Evolutionary conservation across 106 monocot genomes (phyloP), one percentile per base, ranked within the genome.

Genomic region (Triglochin maritima): DNA sequence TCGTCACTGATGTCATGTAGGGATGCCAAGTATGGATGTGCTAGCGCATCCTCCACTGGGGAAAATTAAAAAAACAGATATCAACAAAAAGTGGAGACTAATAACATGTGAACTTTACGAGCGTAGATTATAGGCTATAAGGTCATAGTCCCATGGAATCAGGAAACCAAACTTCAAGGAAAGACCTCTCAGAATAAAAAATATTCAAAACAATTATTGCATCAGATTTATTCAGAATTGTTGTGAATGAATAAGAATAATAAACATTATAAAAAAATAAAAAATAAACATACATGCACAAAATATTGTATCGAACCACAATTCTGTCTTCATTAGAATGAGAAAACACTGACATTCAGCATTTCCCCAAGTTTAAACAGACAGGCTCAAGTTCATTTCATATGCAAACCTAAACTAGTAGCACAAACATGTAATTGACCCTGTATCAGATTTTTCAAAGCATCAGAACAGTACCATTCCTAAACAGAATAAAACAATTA

Each of bases 11-110:
- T 79, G 64, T 94, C 89, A 64, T 94, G 94, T 46, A 94, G 57
- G 4, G 93, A 84, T 49, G 80, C 82, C 6, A 94, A 77, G 67
- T 89, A 94, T 6, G 83, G 85, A 72, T 92, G 92, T 9, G 80
- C 92, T 13, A 92, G 81, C 4, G 92, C 92, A 49, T 81, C 83
- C 75, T 88, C 92, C 57, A 92, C 92, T 92, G 80, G 69, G 76
- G 2, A 61, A 61, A 47, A 50, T 10, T 61, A 61, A 61, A 9
- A 45, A 43, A 61, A 61, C 6, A 41, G 14, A 43, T 29, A 11
- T 61, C 52, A 44, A 61, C 60, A 13, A 7, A 49, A 51, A 47
- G 44, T 48, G 44, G 13, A 63, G 3, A 13, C 44, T 50, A 10
- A 72, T 5, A 72, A 64, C 2, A 17, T 57, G 15, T 14, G 10